Evolutionary conservation across 148 eudicot genomes (phyloP).

Genomic region (Vaccinium darrowii): DNA sequence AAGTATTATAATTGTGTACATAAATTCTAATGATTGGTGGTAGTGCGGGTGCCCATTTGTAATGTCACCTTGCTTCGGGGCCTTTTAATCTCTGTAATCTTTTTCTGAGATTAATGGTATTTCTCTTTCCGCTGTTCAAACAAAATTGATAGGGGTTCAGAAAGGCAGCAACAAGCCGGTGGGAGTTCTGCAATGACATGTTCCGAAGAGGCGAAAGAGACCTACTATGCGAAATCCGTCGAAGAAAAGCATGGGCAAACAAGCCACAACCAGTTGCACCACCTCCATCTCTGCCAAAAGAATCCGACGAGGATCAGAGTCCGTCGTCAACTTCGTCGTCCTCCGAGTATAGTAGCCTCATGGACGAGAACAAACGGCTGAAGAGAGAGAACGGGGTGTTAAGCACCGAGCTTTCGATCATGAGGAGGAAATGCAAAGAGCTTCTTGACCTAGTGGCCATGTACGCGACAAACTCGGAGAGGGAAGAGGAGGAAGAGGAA

Average conservation of each 20-base stretch:
- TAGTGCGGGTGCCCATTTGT: too few relatives aligned
- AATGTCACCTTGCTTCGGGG: too few relatives aligned
- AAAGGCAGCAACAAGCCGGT: conserved; percentile 75
- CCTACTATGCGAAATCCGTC: conserved; percentile 58
- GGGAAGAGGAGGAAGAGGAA: conserved; percentile 11
- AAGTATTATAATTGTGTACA: too few relatives aligned
- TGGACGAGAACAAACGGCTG: conserved; percentile 77
- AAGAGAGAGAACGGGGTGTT: conserved; percentile 60
- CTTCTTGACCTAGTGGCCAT: conserved; percentile 57
- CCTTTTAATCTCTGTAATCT: too few relatives aligned
- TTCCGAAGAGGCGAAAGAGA: conserved; percentile 65
- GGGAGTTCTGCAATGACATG: conserved; percentile 87
- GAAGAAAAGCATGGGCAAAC: conserved; percentile 68
- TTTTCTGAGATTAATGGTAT: too few relatives aligned
- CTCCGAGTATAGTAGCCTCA: conserved; percentile 40
- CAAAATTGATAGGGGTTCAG: conserved; percentile 61
- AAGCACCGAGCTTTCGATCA: conserved; percentile 54
- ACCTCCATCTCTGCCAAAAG: conserved; percentile 13
- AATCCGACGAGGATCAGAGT: conserved; percentile 57
- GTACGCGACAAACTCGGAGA: conserved; percentile 15
- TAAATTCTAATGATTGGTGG: too few relatives aligned
- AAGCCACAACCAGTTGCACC: conserved; percentile 26
- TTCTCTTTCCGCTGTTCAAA: too few relatives aligned
- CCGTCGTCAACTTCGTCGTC: conserved; percentile 76
- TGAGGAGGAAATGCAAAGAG: conserved; percentile 75